These are phyloP conservation scores for Schizophyllum amplum DNA, from an alignment of 1,284 basidiomycete genomes.

Conservation along the genomic window DNA sequence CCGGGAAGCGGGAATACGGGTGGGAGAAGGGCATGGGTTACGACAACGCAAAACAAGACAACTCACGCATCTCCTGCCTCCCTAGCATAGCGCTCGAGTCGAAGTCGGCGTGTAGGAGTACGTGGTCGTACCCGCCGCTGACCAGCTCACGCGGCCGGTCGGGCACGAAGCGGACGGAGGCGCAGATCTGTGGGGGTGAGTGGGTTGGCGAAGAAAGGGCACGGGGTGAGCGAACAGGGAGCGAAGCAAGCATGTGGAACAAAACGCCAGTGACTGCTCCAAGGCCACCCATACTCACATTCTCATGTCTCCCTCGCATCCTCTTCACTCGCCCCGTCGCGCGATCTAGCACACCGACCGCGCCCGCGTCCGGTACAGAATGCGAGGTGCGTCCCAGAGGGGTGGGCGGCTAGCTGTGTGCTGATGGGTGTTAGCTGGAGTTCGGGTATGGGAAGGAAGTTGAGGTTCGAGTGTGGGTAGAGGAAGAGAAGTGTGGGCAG, in stretches of 20 bases:
- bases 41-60: too few species aligned
- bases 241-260: too few species aligned
- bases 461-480: too few species aligned
- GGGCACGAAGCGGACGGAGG: conserved; percentile 59
- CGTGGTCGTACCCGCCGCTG: conserved; percentile 66
- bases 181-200: conserved; percentile 52
- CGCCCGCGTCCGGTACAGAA: conserved; percentile 64
- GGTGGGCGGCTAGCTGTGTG: conserved; percentile 54
- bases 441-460: too few species aligned
- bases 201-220: too few species aligned
- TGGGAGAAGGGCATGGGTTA: too few species aligned
- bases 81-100: conserved; percentile 50
- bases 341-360: conserved; percentile 57
- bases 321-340: conserved; percentile 33
- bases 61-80: conserved; percentile 49
- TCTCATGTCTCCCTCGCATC: conserved; percentile 58
- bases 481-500: too few species aligned
- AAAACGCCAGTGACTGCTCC: background rate
- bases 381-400: conserved; percentile 47
- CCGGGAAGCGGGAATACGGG: too few species aligned
- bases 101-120: conserved; percentile 66
- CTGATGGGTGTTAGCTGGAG: too few species aligned
- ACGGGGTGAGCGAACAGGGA: conserved; percentile 5
- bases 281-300: conserved; percentile 32
- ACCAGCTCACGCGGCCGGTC: conserved; percentile 61